These are phyloP conservation scores for Corylus heterophylla DNA, from an alignment of 306 rosid genomes.

Conservation along the genomic window DNA sequence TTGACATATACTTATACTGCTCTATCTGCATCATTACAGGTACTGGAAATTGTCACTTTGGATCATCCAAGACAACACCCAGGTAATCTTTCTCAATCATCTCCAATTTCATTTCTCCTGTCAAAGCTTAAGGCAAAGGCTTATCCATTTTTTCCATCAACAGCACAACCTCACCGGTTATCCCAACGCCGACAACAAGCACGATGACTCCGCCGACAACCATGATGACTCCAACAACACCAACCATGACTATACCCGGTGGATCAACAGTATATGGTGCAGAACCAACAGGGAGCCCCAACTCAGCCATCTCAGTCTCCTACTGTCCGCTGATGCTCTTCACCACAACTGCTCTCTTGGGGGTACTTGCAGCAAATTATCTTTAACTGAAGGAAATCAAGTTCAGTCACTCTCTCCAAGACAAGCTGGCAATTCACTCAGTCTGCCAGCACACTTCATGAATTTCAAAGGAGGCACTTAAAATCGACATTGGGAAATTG, in stretches of 20 bases:
- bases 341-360: slow-evolving; percentile 47
- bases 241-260: slow-evolving; percentile 45
- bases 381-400: slow-evolving; percentile 41
- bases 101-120: slow-evolving; percentile 18
- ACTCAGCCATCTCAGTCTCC: slow-evolving; percentile 47
- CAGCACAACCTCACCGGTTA: slow-evolving; percentile 48
- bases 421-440: slow-evolving; percentile 46
- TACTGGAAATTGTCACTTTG: slow-evolving; percentile 59
- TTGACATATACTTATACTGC: slow-evolving; percentile 1
- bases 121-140: slow-evolving; percentile 12
- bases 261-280: slow-evolving; percentile 62
- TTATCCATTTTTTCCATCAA: background rate
- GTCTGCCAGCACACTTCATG: slow-evolving; percentile 42
- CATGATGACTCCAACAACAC: slow-evolving; percentile 40
- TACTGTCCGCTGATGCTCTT: slow-evolving; percentile 38
- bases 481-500: slow-evolving; percentile 33
- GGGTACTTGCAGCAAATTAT: slow-evolving; percentile 41
- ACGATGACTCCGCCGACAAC: slow-evolving; percentile 30
- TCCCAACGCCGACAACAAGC: slow-evolving; percentile 15
- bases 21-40: slow-evolving; percentile 47
- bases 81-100: slow-evolving; percentile 52
- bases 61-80: slow-evolving; percentile 50
- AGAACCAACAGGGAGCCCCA: slow-evolving; percentile 72
- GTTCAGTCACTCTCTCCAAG: slow-evolving; percentile 39
- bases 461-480: slow-evolving; percentile 38